Conservation (phyloP, 1,284 basidiomycete species). For the Ceratobasidium sp. region DNA sequence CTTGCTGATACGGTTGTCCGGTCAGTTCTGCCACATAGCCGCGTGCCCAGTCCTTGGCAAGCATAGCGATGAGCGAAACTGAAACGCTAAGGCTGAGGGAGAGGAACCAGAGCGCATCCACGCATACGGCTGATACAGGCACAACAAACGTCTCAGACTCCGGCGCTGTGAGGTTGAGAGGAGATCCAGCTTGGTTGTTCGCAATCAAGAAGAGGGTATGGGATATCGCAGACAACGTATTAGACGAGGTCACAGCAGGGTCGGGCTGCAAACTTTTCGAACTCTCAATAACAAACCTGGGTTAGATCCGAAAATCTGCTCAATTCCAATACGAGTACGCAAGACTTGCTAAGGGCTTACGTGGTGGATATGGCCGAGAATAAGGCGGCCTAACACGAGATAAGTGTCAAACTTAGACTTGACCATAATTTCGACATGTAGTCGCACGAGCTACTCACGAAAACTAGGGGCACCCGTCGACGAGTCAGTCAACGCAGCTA, state of each 20-base stretch:
- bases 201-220: constrained; percentile 16
- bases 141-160: not conserved
- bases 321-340: not conserved
- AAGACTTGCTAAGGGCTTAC: not conserved
- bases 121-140: not conserved
- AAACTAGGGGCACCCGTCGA: too few relatives aligned
- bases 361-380: constrained; percentile 11
- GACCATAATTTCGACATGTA: not conserved
- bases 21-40: constrained; percentile 19
- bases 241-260: constrained; percentile 22
- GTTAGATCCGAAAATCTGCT: not conserved
- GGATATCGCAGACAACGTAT: constrained; percentile 4
- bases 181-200: not conserved
- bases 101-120: constrained; percentile 30
- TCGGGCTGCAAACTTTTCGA: not conserved
- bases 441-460: too few relatives aligned
- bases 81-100: constrained; percentile 24
- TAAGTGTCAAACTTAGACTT: too few relatives aligned
- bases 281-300: constrained; percentile 11
- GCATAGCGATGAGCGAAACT: constrained; percentile 29
- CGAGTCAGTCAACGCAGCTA: too few relatives aligned
- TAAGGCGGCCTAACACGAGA: not conserved
- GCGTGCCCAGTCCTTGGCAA: constrained; percentile 29
- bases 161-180: not conserved
- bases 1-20: constrained; percentile 30